These are phyloP conservation scores for Rhodotorula sp. DNA, from an alignment of 1,284 basidiomycete genomes.

Conservation along the genomic window DNA sequence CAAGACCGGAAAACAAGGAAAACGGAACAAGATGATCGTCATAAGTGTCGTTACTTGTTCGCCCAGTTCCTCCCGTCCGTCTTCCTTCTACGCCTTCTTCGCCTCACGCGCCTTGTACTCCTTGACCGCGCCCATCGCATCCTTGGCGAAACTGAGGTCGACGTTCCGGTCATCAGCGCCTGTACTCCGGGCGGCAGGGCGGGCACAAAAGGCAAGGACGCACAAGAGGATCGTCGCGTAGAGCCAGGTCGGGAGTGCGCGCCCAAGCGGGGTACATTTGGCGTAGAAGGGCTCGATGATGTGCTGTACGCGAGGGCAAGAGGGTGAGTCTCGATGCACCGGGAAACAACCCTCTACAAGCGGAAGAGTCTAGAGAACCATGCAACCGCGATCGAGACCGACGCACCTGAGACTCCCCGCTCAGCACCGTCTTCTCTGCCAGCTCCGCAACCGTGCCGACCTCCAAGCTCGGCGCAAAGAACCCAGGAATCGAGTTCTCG, in stretches of 20 bases:
- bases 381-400: conserved; percentile 14
- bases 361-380: not conserved
- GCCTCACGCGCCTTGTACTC: not conserved
- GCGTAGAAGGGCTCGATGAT: conserved; percentile 64
- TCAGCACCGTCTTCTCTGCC: conserved; percentile 18
- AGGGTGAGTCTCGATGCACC: not conserved
- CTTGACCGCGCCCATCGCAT: conserved; percentile 17
- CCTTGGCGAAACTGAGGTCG: conserved; percentile 16
- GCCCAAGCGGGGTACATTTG: conserved; percentile 62
- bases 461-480: conserved; percentile 30
- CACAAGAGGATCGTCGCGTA: conserved; percentile 55
- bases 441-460: conserved; percentile 22
- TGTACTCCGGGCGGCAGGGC: too few species aligned
- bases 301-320: conserved; percentile 12
- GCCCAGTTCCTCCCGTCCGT: too few species aligned
- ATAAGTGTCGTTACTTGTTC: too few species aligned
- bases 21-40: too few species aligned
- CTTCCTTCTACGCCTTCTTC: not conserved
- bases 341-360: conserved; percentile 49
- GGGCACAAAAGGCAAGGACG: conserved; percentile 3
- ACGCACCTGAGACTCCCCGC: conserved; percentile 47
- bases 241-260: conserved; percentile 68
- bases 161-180: not conserved
- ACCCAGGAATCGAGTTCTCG: conserved; percentile 10
- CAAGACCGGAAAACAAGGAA: too few species aligned